Conservation (phyloP, 2,329 filamentous ascomycete genomes). For the Neonectria sp. region DNA sequence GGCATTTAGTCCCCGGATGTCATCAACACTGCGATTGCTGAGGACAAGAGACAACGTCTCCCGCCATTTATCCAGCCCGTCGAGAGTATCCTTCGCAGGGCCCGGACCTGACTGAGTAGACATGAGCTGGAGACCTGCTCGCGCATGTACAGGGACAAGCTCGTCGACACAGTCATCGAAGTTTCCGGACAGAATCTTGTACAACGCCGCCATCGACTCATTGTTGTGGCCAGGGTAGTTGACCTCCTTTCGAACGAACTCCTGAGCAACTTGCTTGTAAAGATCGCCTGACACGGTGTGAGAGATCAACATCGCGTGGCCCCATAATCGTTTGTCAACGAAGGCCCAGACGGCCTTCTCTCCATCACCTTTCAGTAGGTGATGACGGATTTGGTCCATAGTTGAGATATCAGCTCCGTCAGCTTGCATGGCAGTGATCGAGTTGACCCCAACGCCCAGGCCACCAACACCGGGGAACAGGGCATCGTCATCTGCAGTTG, state of each 20-base stretch:
- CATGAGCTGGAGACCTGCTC: constrained; percentile 92
- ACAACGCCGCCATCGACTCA: constrained; percentile 90
- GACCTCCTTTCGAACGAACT: constrained; percentile 96
- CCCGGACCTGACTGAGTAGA: constrained; percentile 77
- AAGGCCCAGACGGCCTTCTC: constrained; percentile 95
- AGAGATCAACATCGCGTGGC: constrained; percentile 93
- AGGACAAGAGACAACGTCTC: constrained; percentile 90
- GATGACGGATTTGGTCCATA: constrained; percentile 79
- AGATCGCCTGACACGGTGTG: constrained; percentile 83
- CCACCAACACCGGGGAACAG: constrained; percentile 43
- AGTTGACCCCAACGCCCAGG: constrained; percentile 44
- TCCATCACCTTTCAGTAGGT: constrained; percentile 84
- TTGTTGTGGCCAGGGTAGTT: constrained; percentile 85
- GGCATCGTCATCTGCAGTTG: constrained; percentile 45
- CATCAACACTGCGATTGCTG: constrained; percentile 88
- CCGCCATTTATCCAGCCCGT: constrained; percentile 93
- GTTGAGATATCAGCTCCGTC: constrained; percentile 80
- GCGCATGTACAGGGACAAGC: constrained; percentile 91
- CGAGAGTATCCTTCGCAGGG: constrained; percentile 79
- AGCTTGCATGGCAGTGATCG: constrained; percentile 60
- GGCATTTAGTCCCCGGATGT: constrained; percentile 82
- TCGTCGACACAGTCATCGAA: constrained; percentile 96
- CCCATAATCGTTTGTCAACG: constrained; percentile 95
- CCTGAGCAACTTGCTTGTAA: constrained; percentile 94
- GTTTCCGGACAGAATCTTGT: constrained; percentile 95